Evolutionary conservation across 768 basidiomycete genomes (phyloP), one percentile per base, ranked within the genome.

Genomic region (Chlorophyllum brunneum): DNA sequence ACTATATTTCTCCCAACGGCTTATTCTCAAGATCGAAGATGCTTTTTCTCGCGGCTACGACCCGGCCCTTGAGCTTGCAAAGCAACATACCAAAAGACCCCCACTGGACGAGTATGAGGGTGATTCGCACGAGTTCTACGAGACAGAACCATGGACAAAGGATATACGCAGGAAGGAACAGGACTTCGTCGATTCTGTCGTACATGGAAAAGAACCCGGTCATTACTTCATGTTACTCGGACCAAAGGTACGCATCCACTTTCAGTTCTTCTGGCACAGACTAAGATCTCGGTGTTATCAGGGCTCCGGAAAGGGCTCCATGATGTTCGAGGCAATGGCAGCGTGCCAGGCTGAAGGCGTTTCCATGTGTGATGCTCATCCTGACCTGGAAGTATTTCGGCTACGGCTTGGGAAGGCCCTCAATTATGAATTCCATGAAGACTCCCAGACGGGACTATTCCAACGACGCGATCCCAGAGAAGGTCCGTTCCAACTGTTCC

Each of bases 341-440:
- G 73, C 77, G 4, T 84, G 83, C 57, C 71, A 83, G 49, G 92
- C 90, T 3, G 76, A 78, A 37, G 77, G 88, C 31, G 80, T 88
- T 22, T 80, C 85, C 7, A 77, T 91, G 71, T 86, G 83, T 61
- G 88, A 90, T 63, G 91, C 86, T 13, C 90, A 92, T 65, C 88
- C 88, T 18, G 88, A 92, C 67, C 74, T 94, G 13, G 88, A 92
- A 65, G 88, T 94, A 26, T 92, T 95, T 70, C 77, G 86, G 50
- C 75, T 94, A 34, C 82, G 91, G 33, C 75, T 95, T 23, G 92
- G 92, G 39, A 92, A 92, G 66, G 84, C 88, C 10, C 68, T 93
- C 36, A 89, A 92, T 59, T 92, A 84, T 61, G 92, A 95, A 64
- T 93, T 78, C 70, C 83, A 87, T 55, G 88, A 90, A 68, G 88